Evolutionary conservation across 257 asterid species (phyloP).

Genomic region (Vinca minor): DNA sequence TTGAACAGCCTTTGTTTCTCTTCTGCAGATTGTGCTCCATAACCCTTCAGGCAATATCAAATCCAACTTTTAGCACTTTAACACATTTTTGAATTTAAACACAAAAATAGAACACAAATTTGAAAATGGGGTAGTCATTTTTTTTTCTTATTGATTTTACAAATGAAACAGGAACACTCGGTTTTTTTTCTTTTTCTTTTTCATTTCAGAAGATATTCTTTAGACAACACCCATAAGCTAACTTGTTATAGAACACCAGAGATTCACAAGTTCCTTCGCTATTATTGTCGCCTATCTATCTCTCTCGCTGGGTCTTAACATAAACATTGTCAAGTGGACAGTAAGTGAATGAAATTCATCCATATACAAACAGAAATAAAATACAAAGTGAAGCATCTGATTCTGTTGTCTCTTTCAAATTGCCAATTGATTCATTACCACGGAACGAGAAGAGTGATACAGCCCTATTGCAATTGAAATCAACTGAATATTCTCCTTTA

Average conservation of each 20-base stretch:
- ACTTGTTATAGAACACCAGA: too few relatives aligned
- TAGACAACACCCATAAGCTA: too few relatives aligned
- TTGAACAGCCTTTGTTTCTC: constrained; percentile 94
- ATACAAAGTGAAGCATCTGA: not conserved
- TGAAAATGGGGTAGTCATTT: too few relatives aligned
- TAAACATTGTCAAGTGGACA: not conserved
- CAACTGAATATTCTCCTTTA: not conserved
- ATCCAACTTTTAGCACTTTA: not conserved
- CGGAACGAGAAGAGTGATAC: not conserved
- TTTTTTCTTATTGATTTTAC: not conserved
- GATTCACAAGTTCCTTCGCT: too few relatives aligned
- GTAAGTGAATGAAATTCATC: not conserved
- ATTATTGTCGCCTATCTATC: too few relatives aligned
- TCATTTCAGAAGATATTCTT: too few relatives aligned
- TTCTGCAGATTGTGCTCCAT: constrained; percentile 91
- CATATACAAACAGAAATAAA: not conserved
- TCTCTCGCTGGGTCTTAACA: not conserved
- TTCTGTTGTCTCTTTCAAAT: not conserved
- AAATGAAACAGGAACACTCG: not conserved
- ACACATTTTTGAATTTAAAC: not conserved
- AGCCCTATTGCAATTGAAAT: not conserved
- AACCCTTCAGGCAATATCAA: constrained; percentile 16
- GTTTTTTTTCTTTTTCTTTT: not conserved
- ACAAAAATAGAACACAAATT: not conserved
- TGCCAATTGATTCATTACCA: too few relatives aligned